These are phyloP conservation scores for Calonectria leucothoes DNA, from an alignment of 2,329 filamentous ascomycete species.

Conservation along the genomic window DNA sequence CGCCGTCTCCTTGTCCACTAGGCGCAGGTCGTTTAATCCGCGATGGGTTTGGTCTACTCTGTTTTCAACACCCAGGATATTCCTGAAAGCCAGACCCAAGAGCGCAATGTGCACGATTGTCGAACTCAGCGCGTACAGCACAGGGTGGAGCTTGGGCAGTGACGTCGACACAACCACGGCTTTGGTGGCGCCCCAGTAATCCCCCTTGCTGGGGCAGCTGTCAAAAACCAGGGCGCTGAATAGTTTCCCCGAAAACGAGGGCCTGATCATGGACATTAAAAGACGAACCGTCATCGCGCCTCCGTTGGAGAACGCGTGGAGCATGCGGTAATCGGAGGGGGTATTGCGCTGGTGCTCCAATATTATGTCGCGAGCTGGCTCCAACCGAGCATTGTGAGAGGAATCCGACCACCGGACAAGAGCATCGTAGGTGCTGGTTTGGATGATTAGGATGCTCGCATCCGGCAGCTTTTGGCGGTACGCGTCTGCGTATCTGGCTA, in stretches of 20 bases:
- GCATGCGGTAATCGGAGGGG: not conserved
- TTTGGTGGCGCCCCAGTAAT: not conserved
- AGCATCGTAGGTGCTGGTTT: not conserved
- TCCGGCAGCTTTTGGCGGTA: not conserved
- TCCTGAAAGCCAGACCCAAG: not conserved
- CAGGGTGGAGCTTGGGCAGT: not conserved
- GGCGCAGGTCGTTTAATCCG: not conserved
- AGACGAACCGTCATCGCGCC: not conserved
- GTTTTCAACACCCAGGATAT: not conserved
- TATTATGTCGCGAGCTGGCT: not conserved
- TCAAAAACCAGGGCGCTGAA: slow-evolving; percentile 1
- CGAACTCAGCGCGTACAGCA: not conserved
- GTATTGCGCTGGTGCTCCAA: not conserved
- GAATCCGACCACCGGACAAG: not conserved
- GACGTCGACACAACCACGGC: not conserved
- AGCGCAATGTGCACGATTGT: not conserved
- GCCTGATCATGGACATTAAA: not conserved
- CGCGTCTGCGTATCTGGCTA: not conserved
- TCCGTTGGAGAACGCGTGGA: not conserved
- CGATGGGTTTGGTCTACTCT: not conserved
- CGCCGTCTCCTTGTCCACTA: not conserved
- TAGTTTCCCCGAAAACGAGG: not conserved
- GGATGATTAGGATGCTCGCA: not conserved
- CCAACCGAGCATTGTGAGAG: not conserved
- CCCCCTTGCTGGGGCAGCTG: not conserved